Conservation (phyloP, 495 filamentous ascomycete genomes). For the Aspergillus egyptiacus region DNA sequence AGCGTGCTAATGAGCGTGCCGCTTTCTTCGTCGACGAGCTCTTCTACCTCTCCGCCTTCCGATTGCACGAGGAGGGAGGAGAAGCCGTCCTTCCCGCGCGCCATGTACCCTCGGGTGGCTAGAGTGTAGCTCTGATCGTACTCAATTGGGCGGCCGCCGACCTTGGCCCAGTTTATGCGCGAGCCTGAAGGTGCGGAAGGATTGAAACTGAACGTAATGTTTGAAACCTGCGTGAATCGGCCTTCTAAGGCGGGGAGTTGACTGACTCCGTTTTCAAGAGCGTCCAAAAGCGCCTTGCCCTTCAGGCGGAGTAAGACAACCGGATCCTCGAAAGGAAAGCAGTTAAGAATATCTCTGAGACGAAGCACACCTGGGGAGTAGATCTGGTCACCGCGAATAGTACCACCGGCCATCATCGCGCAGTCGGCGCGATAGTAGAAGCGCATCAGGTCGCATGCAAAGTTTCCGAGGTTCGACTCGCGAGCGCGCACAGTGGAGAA, state of each 20-base stretch:
- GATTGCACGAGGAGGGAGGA: constrained; percentile 59
- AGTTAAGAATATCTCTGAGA: constrained; percentile 69
- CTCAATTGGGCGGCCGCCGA: constrained; percentile 56
- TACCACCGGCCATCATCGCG: constrained; percentile 77
- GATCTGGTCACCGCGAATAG: constrained; percentile 85
- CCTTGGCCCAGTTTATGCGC: constrained; percentile 55
- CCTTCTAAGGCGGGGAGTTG: constrained; percentile 80
- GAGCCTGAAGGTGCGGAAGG: constrained; percentile 50
- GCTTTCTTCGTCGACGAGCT: constrained; percentile 76
- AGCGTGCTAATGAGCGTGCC: constrained; percentile 79
- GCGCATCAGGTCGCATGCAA: constrained; percentile 86
- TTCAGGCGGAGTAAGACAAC: constrained; percentile 66
- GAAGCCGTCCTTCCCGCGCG: constrained; percentile 80
- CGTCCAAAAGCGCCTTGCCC: constrained; percentile 63
- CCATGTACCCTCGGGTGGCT: constrained; percentile 80
- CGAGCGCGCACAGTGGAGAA: constrained; percentile 72
- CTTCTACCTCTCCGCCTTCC: constrained; percentile 67
- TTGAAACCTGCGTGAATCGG: constrained; percentile 68
- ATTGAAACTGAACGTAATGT: constrained; percentile 67
- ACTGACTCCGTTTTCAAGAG: constrained; percentile 76
- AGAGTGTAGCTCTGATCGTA: constrained; percentile 56
- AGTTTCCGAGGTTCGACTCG: constrained; percentile 84
- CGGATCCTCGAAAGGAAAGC: constrained; percentile 91
- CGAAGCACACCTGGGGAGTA: constrained; percentile 73
- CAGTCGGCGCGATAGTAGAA: constrained; percentile 75